Percentiles rank a stretch among this genome's conserved stretches.
Conservation (phyloP, 768 basidiomycete genomes). For the Lactarius hengduanensis region DNA sequence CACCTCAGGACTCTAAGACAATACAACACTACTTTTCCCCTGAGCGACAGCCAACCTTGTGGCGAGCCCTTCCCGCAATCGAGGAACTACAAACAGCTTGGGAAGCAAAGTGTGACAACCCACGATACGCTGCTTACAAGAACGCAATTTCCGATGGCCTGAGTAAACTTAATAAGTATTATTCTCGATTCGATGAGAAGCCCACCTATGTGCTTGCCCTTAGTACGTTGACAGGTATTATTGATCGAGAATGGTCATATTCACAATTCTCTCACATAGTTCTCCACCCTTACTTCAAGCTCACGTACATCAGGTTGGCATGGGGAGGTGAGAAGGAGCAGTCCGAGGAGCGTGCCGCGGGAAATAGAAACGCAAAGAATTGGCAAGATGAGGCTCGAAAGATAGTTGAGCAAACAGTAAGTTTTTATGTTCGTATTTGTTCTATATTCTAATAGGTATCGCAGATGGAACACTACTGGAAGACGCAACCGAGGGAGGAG, state of each 20-base stretch:
- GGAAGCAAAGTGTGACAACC: constrained; percentile 31
- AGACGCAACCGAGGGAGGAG: neutral
- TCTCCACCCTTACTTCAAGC: constrained; percentile 37
- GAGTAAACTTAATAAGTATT: constrained; percentile 33
- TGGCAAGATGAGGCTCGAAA: constrained; percentile 28
- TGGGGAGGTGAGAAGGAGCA: constrained; percentile 37
- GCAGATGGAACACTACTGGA: neutral
- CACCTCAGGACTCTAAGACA: constrained; percentile 28
- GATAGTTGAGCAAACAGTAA: constrained; percentile 20
- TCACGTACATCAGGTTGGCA: constrained; percentile 30
- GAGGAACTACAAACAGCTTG: constrained; percentile 33
- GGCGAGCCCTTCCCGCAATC: constrained; percentile 32
- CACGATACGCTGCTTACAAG: constrained; percentile 27
- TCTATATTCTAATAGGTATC: no score
- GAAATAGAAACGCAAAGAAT: constrained; percentile 25
- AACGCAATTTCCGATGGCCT: constrained; percentile 11
- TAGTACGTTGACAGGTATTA: constrained; percentile 22
- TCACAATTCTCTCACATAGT: constrained; percentile 5
- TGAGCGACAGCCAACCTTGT: constrained; percentile 33
- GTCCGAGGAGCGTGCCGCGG: neutral
- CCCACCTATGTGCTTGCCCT: constrained; percentile 31
- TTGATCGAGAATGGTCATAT: no score
- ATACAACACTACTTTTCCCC: constrained; percentile 35
- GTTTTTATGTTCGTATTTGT: neutral
- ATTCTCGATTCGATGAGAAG: constrained; percentile 26